Evolutionary conservation across 305 asterid genomes (phyloP), one percentile per base, ranked within the genome.

Genomic region (Fraxinus albicans): DNA sequence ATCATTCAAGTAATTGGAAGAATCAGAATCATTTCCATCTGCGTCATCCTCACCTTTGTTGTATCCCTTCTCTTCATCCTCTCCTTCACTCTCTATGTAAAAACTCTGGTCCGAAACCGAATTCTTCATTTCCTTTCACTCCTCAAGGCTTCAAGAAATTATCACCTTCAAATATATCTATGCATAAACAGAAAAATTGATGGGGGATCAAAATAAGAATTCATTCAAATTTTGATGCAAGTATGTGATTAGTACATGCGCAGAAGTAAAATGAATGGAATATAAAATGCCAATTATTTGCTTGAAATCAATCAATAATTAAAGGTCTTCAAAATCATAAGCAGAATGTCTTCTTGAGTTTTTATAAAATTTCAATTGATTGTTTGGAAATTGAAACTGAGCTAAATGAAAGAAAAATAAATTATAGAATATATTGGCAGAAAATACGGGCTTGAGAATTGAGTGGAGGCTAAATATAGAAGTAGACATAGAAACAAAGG

Each of bases 41-140:
- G 82, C 95, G 44, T 79, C 78, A 81, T 86, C 91, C 42, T 85
- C 93, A 35, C 47, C 90, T 80, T 85, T 86, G 25, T 79, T 86
- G 73, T 77, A 73, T 38, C 40, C 83, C 86, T 80, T 87, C 90
- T 88, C 90, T 40, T 88, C 91, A 55, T 89, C 93, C 78, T 91
- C 98, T 36, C 93, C 97, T 53, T 91, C 98, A 69, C 95, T 92
- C 53, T 92, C 94, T 58, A 89, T 84, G 88, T 89, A 90, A 83
- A 93, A 88, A 77, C 92, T 88, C 85, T 88, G 87, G 4, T 90
- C 97, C 0, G 97, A 93, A 3, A 82, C 91, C 4, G 94, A 91
- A 31, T 87, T 91, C 86, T 88, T 90, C 97, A 92, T 92, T 58
- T 58, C 27, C 42, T 83, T 77, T 63, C 83, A 81, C 82, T 38